These are phyloP conservation scores for Clavulina sp. DNA, from an alignment of 768 basidiomycete species.

Conservation along the genomic window DNA sequence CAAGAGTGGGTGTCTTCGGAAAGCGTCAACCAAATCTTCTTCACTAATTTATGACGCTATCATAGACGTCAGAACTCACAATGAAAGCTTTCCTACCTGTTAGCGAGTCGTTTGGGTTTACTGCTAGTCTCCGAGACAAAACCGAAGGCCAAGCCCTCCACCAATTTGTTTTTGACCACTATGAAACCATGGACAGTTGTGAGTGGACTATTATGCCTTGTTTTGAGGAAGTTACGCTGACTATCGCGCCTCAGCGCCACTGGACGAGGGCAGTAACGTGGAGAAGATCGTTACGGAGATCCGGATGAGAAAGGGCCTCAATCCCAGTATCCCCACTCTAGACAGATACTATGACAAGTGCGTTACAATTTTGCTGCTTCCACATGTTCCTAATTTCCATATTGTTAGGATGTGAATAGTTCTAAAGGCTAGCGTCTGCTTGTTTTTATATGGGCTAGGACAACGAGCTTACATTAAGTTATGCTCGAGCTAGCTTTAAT, in stretches of 20 bases:
- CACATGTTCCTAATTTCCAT: no score
- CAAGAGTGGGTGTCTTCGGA: slow-evolving; percentile 28
- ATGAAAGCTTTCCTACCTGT: slow-evolving; percentile 94
- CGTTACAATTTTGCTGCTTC: no score
- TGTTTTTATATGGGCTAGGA: no score
- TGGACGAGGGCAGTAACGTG: slow-evolving; percentile 83
- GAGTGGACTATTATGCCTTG: slow-evolving; percentile 19
- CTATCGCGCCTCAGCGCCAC: slow-evolving; percentile 33
- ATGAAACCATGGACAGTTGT: slow-evolving; percentile 74
- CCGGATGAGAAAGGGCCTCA: slow-evolving; percentile 88
- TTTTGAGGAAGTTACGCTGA: slow-evolving; percentile 1
- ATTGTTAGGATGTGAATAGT: no score
- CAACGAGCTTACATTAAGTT: no score
- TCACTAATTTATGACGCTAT: not conserved
- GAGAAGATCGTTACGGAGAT: slow-evolving; percentile 69
- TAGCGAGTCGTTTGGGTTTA: slow-evolving; percentile 91
- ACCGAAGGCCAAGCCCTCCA: slow-evolving; percentile 98
- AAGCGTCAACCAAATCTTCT: not conserved
- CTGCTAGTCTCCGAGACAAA: slow-evolving; percentile 78
- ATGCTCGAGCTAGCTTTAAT: no score
- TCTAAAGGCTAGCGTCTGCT: no score
- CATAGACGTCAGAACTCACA: slow-evolving; percentile 85
- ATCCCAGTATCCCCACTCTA: slow-evolving; percentile 76
- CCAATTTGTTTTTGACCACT: slow-evolving; percentile 85
- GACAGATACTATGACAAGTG: slow-evolving; percentile 92